Percentiles rank a stretch among this genome's conserved stretches.
Conservation (phyloP, 306 rosid species). For the Rosa multiflora region DNA sequence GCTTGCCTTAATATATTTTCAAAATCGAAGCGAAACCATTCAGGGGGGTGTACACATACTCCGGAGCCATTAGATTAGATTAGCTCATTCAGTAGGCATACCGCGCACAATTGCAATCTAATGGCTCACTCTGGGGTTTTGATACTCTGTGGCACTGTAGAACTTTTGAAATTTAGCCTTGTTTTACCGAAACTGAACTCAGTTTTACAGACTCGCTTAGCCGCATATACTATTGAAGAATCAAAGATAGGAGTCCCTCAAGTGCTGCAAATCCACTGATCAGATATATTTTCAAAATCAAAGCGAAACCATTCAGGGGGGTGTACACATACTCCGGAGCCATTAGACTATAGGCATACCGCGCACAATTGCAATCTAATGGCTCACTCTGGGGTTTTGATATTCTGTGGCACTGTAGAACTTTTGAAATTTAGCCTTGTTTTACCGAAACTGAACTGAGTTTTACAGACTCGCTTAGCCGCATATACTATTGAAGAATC, state of each 20-base stretch:
- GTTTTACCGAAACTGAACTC: not conserved
- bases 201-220: constrained; percentile 2
- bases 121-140: too few relatives aligned
- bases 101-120: not conserved
- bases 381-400: not conserved
- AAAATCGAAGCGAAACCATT: too few relatives aligned
- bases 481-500: constrained; percentile 12
- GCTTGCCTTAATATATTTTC: not conserved
- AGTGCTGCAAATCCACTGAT: not conserved
- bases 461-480: constrained; percentile 12
- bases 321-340: too few relatives aligned
- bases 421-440: not conserved
- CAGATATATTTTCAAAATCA: too few relatives aligned
- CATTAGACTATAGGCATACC: not conserved
- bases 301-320: too few relatives aligned
- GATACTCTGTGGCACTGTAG: not conserved
- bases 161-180: not conserved
- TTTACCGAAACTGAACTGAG: not conserved
- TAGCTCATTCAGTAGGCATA: not conserved
- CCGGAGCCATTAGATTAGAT: not conserved
- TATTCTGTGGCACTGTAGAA: not conserved
- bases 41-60: too few relatives aligned
- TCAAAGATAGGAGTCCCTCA: not conserved
- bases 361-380: not conserved
- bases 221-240: constrained; percentile 17